Percentiles rank a stretch among this genome's conserved stretches.
Conservation (phyloP, 495 filamentous ascomycete genomes). For the Hypomontagnella submonticulosa region DNA sequence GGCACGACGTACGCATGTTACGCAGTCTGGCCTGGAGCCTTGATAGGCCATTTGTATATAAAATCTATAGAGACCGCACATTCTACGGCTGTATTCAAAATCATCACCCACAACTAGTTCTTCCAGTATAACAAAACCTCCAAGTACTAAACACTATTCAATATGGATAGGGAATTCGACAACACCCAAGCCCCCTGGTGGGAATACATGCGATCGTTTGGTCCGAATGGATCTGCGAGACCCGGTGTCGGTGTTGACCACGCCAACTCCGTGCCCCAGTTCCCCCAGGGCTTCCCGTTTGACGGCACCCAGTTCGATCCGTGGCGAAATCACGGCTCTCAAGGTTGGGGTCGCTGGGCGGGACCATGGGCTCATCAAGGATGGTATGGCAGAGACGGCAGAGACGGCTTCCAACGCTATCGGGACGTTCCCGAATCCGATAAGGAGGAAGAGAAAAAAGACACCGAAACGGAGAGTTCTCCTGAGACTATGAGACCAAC, state of each 20-base stretch:
- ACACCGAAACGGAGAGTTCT: slow-evolving; percentile 31
- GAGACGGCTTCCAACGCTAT: slow-evolving; percentile 24
- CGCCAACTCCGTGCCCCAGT: slow-evolving; percentile 25
- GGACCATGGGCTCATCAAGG: slow-evolving; percentile 27
- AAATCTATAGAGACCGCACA: neutral
- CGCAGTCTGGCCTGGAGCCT: slow-evolving; percentile 28
- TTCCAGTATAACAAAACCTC: slow-evolving; percentile 2
- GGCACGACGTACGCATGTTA: slow-evolving; percentile 12
- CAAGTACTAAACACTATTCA: slow-evolving; percentile 18
- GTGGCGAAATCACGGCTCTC: slow-evolving; percentile 31
- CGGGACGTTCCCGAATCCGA: slow-evolving; percentile 21
- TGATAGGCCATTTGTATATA: slow-evolving; percentile 31
- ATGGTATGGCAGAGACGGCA: slow-evolving; percentile 29
- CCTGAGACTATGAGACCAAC: slow-evolving; percentile 39
- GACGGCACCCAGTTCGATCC: slow-evolving; percentile 34
- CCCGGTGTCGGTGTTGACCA: slow-evolving; percentile 51
- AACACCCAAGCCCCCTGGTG: slow-evolving; percentile 43
- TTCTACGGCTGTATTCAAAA: neutral
- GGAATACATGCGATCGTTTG: slow-evolving; percentile 46
- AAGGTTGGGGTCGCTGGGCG: slow-evolving; percentile 22
- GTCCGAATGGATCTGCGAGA: slow-evolving; percentile 22
- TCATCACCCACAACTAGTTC: slow-evolving; percentile 18
- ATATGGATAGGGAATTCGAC: slow-evolving; percentile 32
- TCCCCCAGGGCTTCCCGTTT: slow-evolving; percentile 43
- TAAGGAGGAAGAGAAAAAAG: slow-evolving; percentile 15